These are phyloP conservation scores for Leccinum barrowsii DNA, from an alignment of 768 basidiomycete genomes.

Conservation along the genomic window DNA sequence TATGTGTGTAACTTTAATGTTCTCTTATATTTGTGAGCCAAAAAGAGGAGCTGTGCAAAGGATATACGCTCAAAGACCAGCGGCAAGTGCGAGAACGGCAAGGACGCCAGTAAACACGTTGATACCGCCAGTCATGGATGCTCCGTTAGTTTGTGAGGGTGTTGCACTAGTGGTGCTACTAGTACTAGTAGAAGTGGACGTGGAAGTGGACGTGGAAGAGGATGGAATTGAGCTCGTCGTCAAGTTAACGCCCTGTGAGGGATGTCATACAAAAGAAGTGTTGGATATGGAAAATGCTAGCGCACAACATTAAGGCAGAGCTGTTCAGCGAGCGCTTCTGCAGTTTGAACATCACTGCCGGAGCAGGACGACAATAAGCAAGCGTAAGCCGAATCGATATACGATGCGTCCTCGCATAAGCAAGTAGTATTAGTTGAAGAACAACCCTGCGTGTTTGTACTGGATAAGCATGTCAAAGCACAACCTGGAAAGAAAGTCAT, in stretches of 20 bases:
- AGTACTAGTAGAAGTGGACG: neutral
- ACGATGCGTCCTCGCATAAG: slow-evolving; percentile 48
- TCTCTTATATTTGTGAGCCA: neutral
- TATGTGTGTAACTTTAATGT: neutral
- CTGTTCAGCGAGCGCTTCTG: slow-evolving; percentile 38
- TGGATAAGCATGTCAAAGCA: slow-evolving; percentile 44
- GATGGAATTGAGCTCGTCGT: slow-evolving; percentile 21
- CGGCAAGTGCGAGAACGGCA: slow-evolving; percentile 11
- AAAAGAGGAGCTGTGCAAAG: neutral
- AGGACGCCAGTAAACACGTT: slow-evolving; percentile 10
- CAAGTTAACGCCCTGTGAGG: slow-evolving; percentile 51
- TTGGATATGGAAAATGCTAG: neutral
- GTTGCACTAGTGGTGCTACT: neutral
- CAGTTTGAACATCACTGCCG: slow-evolving; percentile 41
- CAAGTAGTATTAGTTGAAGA: slow-evolving; percentile 48
- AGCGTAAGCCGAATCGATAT: slow-evolving; percentile 41
- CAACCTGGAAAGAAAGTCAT: slow-evolving; percentile 40
- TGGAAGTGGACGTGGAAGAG: neutral
- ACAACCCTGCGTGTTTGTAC: slow-evolving; percentile 46
- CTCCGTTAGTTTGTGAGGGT: slow-evolving; percentile 6
- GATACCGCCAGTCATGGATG: slow-evolving; percentile 3
- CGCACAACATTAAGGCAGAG: slow-evolving; percentile 52
- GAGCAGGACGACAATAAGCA: slow-evolving; percentile 51
- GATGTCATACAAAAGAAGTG: neutral
- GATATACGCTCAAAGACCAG: slow-evolving; percentile 8